A percentile compares a stretch with the other conserved stretches of the same genome.
Evolutionary conservation across 176 grass and related monocot genomes (phyloP).

Genomic region (Luzula sylvatica): DNA sequence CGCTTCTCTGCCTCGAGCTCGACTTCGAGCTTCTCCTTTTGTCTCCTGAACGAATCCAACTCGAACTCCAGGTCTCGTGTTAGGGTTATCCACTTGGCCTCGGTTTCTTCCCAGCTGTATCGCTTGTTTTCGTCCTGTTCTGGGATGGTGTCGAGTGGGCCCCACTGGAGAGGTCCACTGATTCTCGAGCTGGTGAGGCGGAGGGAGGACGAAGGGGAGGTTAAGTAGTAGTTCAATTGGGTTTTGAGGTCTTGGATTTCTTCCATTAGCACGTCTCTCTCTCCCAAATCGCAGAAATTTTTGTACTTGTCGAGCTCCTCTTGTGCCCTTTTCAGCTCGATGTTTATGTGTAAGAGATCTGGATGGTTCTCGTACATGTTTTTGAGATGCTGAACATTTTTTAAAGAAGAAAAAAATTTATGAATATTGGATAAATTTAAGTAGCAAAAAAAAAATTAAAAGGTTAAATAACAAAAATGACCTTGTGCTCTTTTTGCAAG

Average conservation of each 20-base stretch:
- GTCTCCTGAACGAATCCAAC: constrained; percentile 49
- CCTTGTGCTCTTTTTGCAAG: constrained; percentile 86
- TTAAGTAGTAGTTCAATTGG: constrained; percentile 57
- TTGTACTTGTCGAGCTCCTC: constrained; percentile 56
- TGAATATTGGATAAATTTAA: not conserved
- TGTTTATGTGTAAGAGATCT: constrained; percentile 51
- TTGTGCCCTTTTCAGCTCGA: constrained; percentile 67
- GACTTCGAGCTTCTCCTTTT: constrained; percentile 33
- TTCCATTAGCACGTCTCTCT: constrained; percentile 74
- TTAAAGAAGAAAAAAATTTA: not conserved
- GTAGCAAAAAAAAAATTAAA: no score
- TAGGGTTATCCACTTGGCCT: constrained; percentile 74
- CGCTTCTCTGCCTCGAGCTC: constrained; percentile 80
- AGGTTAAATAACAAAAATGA: constrained; percentile 7
- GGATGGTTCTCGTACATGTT: constrained; percentile 87
- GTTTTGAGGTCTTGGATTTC: constrained; percentile 83
- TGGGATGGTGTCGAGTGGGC: constrained; percentile 26
- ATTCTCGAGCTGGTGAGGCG: constrained; percentile 22
- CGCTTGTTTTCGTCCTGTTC: constrained; percentile 32
- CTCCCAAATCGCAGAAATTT: constrained; percentile 50
- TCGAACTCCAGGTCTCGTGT: constrained; percentile 79
- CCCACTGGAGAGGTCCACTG: constrained; percentile 23
- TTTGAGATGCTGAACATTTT: constrained; percentile 62
- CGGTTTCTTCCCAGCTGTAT: constrained; percentile 43
- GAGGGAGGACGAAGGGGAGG: constrained; percentile 35